Evolutionary conservation across 2,329 filamentous ascomycete genomes (phyloP), one percentile per base, ranked within the genome.

Genomic region (Pestalotiopsis sp.): DNA sequence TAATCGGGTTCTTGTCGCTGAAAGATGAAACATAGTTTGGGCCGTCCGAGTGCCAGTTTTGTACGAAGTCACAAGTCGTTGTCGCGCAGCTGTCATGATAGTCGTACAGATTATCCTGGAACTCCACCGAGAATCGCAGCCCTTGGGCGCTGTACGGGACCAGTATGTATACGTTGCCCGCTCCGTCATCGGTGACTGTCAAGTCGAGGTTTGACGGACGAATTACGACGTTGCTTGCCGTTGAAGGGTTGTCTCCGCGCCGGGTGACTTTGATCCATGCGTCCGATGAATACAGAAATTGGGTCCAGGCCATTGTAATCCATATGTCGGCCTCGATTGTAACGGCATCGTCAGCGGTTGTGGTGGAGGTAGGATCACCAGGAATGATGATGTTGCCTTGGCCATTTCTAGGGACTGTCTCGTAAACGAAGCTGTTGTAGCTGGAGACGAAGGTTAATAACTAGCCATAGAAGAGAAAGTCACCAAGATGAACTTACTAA

Each of bases 261-360:
- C 70, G 67, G 9, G 71, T 67, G 9, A 79, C 71, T 56, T 74
- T 73, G 9, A 79, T 71, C 38, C 73, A 69, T n/a, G 72, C 69
- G 52, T 78, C 75, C 12, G 66, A 41, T 58, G 52, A 59, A 38
- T 74, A 70, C 31, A 77, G 71, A 66, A 77, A 80, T 68, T 79
- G 77, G n/a, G 78, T 75, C 78, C 78, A 80, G 5, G 75, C 77
- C 78, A 80, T 80, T 59, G 72, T 75, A n/a, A 77, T 73, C 57
- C 75, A 74, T 57, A 76, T 72, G 38, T 73, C 74, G 13, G 70
- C 69, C 67, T 80, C 78, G 61, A 80, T 77, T 4, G 72, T 74
- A 66, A 80, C 73, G 17, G 72, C 70, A 66, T 80, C 79, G 56
- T 76, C 72, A 1, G 69, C 71, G 4, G 68, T 73, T 38, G 66